A percentile compares a stretch with the other conserved stretches of the same genome.
Evolutionary conservation across 1,284 basidiomycete genomes (phyloP).

Genomic region (Leucoagaricus sp.): DNA sequence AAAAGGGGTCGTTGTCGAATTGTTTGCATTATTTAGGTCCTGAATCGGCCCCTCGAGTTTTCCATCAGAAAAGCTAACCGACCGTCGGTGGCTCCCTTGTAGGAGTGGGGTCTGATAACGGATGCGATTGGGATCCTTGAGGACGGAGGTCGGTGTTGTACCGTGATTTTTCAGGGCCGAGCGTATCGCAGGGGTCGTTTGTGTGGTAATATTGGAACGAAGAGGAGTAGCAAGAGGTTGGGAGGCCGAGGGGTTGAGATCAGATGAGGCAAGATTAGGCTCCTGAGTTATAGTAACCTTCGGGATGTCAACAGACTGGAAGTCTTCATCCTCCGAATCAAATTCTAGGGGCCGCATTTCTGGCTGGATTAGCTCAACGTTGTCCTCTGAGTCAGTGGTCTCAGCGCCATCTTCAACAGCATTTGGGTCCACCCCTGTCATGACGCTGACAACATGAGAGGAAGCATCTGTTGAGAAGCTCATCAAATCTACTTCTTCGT

Average conservation of each 20-base stretch:
- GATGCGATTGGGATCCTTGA: constrained; percentile 48
- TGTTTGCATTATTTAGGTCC: constrained; percentile 45
- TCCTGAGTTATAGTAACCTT: constrained; percentile 13
- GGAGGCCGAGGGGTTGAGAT: neutral
- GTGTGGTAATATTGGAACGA: neutral
- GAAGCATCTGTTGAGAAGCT: constrained; percentile 75
- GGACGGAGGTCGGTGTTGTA: constrained; percentile 53
- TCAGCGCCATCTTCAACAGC: constrained; percentile 41
- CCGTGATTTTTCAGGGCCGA: constrained; percentile 57
- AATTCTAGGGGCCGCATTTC: constrained; percentile 34
- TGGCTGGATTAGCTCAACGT: constrained; percentile 33
- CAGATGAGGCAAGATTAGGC: constrained; percentile 3
- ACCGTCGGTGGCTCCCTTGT: constrained; percentile 56
- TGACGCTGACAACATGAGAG: constrained; percentile 46
- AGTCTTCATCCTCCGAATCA: constrained; percentile 43
- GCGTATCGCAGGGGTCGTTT: constrained; percentile 46
- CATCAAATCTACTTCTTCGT: constrained; percentile 63
- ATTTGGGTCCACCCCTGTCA: constrained; percentile 45
- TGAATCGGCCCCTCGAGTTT: constrained; percentile 81
- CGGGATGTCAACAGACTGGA: constrained; percentile 18
- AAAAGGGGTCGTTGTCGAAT: constrained; percentile 37
- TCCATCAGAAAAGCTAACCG: constrained; percentile 94
- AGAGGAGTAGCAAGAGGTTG: constrained; percentile 2
- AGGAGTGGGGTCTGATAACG: constrained; percentile 54
- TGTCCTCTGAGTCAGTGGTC: constrained; percentile 53